Evolutionary conservation across 345 rosid genomes (phyloP).

Genomic region (Lepidium sativum): DNA sequence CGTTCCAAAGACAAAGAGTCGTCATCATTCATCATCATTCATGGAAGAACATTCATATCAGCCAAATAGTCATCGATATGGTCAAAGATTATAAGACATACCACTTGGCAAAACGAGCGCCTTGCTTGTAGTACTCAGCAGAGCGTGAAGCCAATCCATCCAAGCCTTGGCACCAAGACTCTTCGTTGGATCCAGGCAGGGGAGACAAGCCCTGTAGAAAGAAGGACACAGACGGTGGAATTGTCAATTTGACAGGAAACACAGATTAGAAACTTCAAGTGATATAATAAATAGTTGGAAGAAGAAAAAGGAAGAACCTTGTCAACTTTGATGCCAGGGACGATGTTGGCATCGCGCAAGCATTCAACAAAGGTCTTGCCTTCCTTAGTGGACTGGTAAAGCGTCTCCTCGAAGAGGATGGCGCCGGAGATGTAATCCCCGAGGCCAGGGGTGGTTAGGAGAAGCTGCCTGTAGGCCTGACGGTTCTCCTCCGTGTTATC

Average conservation of each 20-base stretch:
- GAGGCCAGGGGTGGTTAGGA: conserved; percentile 87
- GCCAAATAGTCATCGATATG: neutral
- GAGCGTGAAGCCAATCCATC: conserved; percentile 97
- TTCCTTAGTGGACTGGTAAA: conserved; percentile 78
- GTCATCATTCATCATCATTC: neutral
- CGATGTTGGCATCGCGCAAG: conserved; percentile 67
- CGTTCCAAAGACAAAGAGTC: neutral
- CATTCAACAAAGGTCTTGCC: conserved; percentile 88
- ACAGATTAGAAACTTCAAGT: neutral
- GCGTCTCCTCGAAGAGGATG: conserved; percentile 96
- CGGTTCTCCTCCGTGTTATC: conserved; percentile 83
- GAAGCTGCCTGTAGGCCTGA: conserved; percentile 90
- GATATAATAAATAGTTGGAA: neutral
- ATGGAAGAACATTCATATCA: neutral
- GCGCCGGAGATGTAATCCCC: conserved; percentile 96
- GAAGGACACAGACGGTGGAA: neutral
- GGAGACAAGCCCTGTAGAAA: conserved; percentile 73
- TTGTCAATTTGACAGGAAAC: neutral
- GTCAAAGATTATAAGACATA: conserved; percentile 21
- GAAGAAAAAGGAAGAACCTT: conserved; percentile 37
- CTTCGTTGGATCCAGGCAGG: conserved; percentile 86
- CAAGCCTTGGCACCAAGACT: conserved; percentile 99
- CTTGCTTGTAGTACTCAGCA: conserved; percentile 99
- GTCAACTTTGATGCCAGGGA: conserved; percentile 97
- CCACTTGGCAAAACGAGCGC: conserved; percentile 99